phyloP scores from a whole-genome alignment of 106 monocot genomes.

The Ottelia alismoides region DNA sequence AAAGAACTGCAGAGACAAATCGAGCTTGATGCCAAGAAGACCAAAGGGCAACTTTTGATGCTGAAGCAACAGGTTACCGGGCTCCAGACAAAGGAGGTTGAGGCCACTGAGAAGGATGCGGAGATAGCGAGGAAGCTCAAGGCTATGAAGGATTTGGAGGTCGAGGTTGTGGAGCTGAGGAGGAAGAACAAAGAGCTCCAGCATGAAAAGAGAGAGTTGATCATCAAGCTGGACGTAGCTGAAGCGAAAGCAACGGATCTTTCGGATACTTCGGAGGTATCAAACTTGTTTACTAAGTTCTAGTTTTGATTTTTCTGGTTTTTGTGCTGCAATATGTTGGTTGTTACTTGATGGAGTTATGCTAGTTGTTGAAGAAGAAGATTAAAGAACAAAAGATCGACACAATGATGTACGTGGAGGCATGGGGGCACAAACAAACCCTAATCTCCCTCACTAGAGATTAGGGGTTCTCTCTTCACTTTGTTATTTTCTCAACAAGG shows the following conservation, averaged over 20 bases:
- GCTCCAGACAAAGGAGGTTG: conserved; percentile 61
- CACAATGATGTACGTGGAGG: too few relatives aligned
- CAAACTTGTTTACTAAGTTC: too few relatives aligned
- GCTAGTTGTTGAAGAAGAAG: too few relatives aligned
- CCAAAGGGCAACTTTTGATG: conserved; percentile 69
- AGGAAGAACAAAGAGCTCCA: conserved; percentile 89
- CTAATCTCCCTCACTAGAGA: too few relatives aligned
- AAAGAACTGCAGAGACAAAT: conserved; percentile 82
- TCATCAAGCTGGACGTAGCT: conserved; percentile 65
- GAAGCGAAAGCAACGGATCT: conserved; percentile 32
- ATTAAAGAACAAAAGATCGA: too few relatives aligned
- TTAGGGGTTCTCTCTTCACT: too few relatives aligned
- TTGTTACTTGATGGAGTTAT: too few relatives aligned
- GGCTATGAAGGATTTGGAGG: conserved; percentile 53
- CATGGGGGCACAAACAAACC: too few relatives aligned
- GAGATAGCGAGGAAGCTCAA: conserved; percentile 72
- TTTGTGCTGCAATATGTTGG: too few relatives aligned
- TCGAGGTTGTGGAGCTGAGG: conserved; percentile 77
- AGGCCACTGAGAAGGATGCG: conserved; percentile 46
- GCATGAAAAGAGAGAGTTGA: conserved; percentile 85
- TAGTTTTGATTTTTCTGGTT: too few relatives aligned
- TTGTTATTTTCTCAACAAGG: too few relatives aligned
- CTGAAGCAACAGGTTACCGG: conserved; percentile 75
- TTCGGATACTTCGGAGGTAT: conserved; percentile 64
- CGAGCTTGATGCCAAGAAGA: conserved; percentile 65